phyloP scores from a whole-genome alignment of 1,139 yeast species.

The Debaryomyces sp. region DNA sequence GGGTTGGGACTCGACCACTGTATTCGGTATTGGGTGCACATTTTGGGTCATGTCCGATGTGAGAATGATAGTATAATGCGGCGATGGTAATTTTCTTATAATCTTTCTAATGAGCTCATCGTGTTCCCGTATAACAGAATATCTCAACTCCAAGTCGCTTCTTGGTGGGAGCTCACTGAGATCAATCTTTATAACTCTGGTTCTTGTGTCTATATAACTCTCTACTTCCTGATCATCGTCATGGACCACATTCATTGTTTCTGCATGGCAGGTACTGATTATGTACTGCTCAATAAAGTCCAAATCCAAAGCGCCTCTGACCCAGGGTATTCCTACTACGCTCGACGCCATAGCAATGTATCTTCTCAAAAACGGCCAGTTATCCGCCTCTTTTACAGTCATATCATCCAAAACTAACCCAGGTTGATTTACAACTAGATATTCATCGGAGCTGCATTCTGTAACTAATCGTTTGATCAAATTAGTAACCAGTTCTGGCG shows the following conservation, averaged over 20 bases:
- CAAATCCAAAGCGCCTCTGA: conserved; percentile 48
- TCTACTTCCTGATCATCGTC: conserved; percentile 47
- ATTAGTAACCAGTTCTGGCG: conserved; percentile 37
- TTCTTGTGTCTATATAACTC: conserved; percentile 58
- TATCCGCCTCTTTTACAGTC: conserved; percentile 33
- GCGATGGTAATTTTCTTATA: conserved; percentile 68
- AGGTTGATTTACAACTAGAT: conserved; percentile 69
- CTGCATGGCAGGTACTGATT: conserved; percentile 51
- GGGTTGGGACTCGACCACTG: conserved; percentile 31
- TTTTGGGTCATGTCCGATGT: conserved; percentile 36
- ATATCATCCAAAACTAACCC: conserved; percentile 66
- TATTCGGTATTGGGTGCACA: conserved; percentile 36
- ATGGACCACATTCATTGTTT: conserved; percentile 36
- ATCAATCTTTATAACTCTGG: conserved; percentile 59
- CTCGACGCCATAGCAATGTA: conserved; percentile 65
- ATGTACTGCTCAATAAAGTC: conserved; percentile 47
- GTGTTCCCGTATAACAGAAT: conserved; percentile 30
- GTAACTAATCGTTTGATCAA: conserved; percentile 53
- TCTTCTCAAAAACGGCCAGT: conserved; percentile 57
- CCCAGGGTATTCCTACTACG: conserved; percentile 60
- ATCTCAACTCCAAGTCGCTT: conserved; percentile 20
- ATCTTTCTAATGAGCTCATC: conserved; percentile 58
- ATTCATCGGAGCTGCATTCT: conserved; percentile 71
- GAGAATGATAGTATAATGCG: conserved; percentile 56
- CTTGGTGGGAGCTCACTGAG: conserved; percentile 51